These are phyloP conservation scores for Eucalyptus fibrosa DNA, from an alignment of 345 rosid species.

Conservation along the genomic window DNA sequence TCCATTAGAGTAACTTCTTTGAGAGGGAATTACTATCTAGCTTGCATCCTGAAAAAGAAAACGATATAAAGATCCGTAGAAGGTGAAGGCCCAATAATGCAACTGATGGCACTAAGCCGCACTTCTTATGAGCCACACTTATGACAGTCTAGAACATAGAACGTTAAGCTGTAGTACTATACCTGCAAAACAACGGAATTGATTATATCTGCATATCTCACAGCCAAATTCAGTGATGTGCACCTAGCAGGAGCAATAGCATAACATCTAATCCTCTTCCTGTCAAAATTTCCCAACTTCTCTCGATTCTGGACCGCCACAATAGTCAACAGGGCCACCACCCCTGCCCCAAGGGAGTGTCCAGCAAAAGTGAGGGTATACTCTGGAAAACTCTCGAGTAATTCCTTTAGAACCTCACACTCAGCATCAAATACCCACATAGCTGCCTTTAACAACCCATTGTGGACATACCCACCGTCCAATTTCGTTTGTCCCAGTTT, in stretches of 20 bases:
- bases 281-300: conserved; percentile 57
- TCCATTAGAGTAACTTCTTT: not conserved
- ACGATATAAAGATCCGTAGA: not conserved
- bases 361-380: conserved; percentile 81
- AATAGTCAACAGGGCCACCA: conserved; percentile 57
- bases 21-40: not conserved
- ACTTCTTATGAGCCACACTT: not conserved
- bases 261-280: conserved; percentile 75
- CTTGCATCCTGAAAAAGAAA: not conserved
- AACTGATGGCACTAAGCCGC: not conserved
- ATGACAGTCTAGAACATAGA: not conserved
- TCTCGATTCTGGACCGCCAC: conserved; percentile 43
- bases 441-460: conserved; percentile 80
- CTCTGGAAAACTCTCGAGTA: conserved; percentile 42
- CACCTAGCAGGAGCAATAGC: conserved; percentile 91
- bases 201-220: conserved; percentile 80
- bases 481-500: conserved; percentile 83
- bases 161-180: not conserved
- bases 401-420: conserved; percentile 37
- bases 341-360: conserved; percentile 87
- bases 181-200: conserved; percentile 89
- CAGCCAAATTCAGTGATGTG: conserved; percentile 83
- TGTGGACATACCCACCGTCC: conserved; percentile 89
- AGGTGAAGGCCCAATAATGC: not conserved
- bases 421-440: conserved; percentile 69